Evolutionary conservation across 2,329 filamentous ascomycete genomes (phyloP), one percentile per base, ranked within the genome.

Genomic region (Paramyrothecium roridum): DNA sequence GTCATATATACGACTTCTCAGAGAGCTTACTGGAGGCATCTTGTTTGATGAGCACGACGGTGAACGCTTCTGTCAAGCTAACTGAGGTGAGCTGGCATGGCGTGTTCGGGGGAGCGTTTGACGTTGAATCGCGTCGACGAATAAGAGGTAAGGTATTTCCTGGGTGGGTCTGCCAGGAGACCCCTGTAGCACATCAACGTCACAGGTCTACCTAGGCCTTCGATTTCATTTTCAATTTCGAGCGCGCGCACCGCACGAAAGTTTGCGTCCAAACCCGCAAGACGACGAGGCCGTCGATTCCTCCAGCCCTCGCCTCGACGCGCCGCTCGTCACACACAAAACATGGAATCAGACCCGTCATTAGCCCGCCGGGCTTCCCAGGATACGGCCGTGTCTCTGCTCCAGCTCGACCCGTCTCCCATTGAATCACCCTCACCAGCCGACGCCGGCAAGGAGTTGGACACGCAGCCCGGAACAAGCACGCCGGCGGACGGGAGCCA

Each of bases 331-430:
- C 37, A 43, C 33, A 13, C 37, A 6, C 37, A 34, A 12, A 21
- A 12, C 43, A 67, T 67, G 65, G 65, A 65, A 37, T 43, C 54
- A 54, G 60, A 63, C 48, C 60, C 58, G 52, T 58, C 56, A 21
- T 55, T 56, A 20, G 56, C 59, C 46, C 58, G 61, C 52, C 63
- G 61, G 54, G 56, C 57, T 54, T 68, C 66, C 12, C 59, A 60
- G 54, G 64, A 65, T 22, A 62, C 71, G 23, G 68, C 77, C 53
- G 74, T 85, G 56, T 88, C 88, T 46, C 81, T 96, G 56, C 81
- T 88, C 52, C 85, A 93, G 67, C 78, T 97, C 58, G 92, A 96
- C 53, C 93, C 93, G 3, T 86, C 86, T 21, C 93, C 92, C 0
- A 90, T 96, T 47, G 88, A 82, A 23, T 72, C 73, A 40, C 72